Percentiles rank a stretch among this genome's conserved stretches.
Evolutionary conservation across 306 rosid species (phyloP).

Genomic region (Myrica gale): DNA sequence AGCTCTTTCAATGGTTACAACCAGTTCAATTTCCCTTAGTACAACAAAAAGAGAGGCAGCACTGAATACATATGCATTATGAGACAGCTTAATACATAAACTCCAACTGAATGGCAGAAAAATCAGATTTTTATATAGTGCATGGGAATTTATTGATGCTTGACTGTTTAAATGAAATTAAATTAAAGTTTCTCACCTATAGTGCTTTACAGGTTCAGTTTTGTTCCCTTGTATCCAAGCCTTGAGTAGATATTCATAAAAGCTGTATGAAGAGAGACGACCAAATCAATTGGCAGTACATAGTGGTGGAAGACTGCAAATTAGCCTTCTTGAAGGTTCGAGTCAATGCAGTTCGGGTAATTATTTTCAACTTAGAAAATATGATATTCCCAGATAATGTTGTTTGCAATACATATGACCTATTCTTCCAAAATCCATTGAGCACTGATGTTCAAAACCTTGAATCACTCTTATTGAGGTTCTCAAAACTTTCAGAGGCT

Average conservation of each 20-base stretch:
- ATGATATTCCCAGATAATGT: no score
- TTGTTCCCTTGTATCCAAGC: conserved; percentile 70
- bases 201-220: conserved; percentile 49
- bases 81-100: conserved; percentile 8
- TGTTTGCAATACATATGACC: no score
- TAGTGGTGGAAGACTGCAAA: conserved; percentile 1
- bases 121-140: background rate
- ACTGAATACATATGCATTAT: conserved; percentile 7
- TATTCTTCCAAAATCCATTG: no score
- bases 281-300: conserved; percentile 20
- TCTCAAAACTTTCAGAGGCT: no score
- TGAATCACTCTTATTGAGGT: no score
- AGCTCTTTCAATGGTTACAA: no score
- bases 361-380: no score
- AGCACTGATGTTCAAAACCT: no score
- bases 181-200: conserved; percentile 45
- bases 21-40: no score
- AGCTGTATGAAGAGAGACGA: conserved; percentile 36
- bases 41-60: no score
- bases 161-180: conserved; percentile 7
- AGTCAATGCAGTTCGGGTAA: no score
- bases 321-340: no score
- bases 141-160: conserved; percentile 5
- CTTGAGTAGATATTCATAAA: conserved; percentile 67
- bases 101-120: conserved; percentile 4